phyloP scores from a whole-genome alignment of 164 flowering plant genomes.

The Amborella trichopoda region DNA sequence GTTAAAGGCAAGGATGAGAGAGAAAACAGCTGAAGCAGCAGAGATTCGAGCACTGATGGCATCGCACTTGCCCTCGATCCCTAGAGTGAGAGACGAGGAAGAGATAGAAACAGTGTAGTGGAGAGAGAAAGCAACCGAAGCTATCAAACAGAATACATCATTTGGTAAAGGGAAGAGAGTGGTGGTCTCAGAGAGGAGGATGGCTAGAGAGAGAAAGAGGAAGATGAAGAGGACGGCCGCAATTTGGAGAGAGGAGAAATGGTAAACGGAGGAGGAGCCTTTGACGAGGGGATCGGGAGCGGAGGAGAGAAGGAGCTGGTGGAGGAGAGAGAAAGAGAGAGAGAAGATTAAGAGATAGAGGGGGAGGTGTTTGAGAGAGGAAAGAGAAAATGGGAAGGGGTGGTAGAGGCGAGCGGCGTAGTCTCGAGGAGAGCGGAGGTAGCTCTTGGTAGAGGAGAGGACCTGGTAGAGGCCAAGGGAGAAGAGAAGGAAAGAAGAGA shows the following conservation, averaged over 20 bases:
- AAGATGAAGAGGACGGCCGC: slow-evolving; percentile 62
- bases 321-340: slow-evolving; percentile 39
- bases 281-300: slow-evolving; percentile 65
- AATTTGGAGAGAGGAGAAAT: slow-evolving; percentile 59
- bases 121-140: slow-evolving; percentile 53
- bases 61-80: slow-evolving; percentile 63
- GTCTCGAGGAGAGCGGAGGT: slow-evolving; percentile 46
- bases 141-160: slow-evolving; percentile 60
- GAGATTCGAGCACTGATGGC: slow-evolving; percentile 43
- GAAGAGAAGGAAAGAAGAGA: slow-evolving; percentile 37
- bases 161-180: slow-evolving; percentile 52
- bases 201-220: slow-evolving; percentile 43
- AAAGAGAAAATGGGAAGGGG: slow-evolving; percentile 26
- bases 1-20: slow-evolving; percentile 36
- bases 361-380: slow-evolving; percentile 18
- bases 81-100: slow-evolving; percentile 43
- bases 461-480: slow-evolving; percentile 70
- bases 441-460: slow-evolving; percentile 36
- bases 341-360: slow-evolving; percentile 52
- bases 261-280: slow-evolving; percentile 77
- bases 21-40: slow-evolving; percentile 32
- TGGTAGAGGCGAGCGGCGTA: slow-evolving; percentile 63
- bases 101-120: slow-evolving; percentile 39
- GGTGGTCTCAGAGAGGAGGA: slow-evolving; percentile 53
- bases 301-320: slow-evolving; percentile 41